Conservation (phyloP, 129 eudicot species). For the Solidago caesia region DNA sequence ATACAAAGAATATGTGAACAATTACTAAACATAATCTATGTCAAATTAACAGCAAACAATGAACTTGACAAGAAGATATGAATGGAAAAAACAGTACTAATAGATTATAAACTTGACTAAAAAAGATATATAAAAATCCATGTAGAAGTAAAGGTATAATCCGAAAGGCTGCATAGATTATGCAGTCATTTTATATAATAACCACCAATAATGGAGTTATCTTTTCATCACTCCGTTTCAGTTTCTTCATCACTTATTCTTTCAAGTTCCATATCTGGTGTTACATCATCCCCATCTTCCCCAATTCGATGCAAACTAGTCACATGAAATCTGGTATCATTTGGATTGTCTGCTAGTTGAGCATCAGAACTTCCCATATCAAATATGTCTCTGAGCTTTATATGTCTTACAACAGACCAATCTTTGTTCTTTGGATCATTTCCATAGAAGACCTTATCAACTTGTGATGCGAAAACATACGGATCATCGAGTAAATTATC, state of each 20-base stretch:
- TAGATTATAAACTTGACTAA: no score
- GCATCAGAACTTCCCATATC: neutral
- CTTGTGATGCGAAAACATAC: slow-evolving; percentile 6
- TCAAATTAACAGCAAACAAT: neutral
- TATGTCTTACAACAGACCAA: neutral
- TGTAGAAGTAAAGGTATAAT: no score
- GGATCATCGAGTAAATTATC: neutral
- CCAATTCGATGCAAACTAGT: neutral
- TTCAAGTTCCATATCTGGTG: neutral
- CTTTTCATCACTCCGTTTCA: neutral
- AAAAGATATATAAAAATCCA: no score
- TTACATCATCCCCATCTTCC: slow-evolving; percentile 15
- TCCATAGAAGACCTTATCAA: slow-evolving; percentile 2
- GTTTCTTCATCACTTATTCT: neutral
- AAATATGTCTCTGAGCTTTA: neutral
- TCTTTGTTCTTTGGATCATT: neutral
- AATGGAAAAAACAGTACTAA: no score
- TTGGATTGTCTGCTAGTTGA: neutral
- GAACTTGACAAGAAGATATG: neutral
- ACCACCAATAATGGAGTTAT: no score
- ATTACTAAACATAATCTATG: no score
- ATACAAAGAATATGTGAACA: neutral
- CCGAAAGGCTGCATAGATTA: no score
- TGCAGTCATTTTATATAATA: no score
- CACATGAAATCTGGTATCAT: neutral